phyloP scores from a whole-genome alignment of 148 eudicot genomes.

The Amaranthus palmeri region DNA sequence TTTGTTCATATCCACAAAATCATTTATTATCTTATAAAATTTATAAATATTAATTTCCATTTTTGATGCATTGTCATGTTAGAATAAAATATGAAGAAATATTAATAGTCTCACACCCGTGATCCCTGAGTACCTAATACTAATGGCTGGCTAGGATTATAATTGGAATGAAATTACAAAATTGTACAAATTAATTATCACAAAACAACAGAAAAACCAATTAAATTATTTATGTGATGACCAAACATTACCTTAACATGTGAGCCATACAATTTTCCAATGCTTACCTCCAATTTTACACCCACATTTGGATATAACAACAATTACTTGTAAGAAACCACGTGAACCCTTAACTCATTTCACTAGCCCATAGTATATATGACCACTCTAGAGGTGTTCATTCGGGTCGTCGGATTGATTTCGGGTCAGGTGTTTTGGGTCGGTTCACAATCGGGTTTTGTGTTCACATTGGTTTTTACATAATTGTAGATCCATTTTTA shows the following conservation, averaged over 20 bases:
- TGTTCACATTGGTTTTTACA: too few species aligned
- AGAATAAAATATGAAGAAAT: too few species aligned
- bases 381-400: too few species aligned
- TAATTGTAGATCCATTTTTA: too few species aligned
- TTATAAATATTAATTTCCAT: too few species aligned
- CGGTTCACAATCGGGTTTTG: too few species aligned
- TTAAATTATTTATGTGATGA: neutral
- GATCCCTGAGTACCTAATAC: conserved; percentile 18
- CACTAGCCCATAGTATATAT: conserved; percentile 23
- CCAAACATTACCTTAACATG: conserved; percentile 15
- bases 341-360: conserved; percentile 20
- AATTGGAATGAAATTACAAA: neutral
- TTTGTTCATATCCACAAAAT: too few species aligned
- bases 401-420: too few species aligned
- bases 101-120: conserved; percentile 15
- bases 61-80: too few species aligned
- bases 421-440: too few species aligned
- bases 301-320: conserved; percentile 1
- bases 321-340: conserved; percentile 12
- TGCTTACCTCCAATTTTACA: conserved; percentile 12
- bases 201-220: conserved; percentile 15
- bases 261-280: conserved; percentile 25
- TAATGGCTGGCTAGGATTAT: conserved; percentile 7
- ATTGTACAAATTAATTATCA: conserved; percentile 9
- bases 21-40: too few species aligned